Evolutionary conservation across 1,139 yeast genomes (phyloP).

Genomic region (Pichia sp.): DNA sequence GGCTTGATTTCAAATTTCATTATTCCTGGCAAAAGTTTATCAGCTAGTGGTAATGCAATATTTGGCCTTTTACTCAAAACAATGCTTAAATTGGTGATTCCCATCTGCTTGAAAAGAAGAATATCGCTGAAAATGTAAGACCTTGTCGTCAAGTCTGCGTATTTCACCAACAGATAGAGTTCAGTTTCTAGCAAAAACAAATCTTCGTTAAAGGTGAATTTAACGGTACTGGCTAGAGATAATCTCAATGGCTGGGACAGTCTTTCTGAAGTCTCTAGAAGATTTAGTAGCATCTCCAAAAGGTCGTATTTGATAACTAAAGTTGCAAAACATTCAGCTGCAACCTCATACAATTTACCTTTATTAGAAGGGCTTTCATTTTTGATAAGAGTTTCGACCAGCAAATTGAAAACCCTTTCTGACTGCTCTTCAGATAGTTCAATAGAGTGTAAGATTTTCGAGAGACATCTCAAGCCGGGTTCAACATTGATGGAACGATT

Average conservation of each 20-base stretch:
- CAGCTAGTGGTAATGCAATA: conserved; percentile 39
- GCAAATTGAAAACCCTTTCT: conserved; percentile 16
- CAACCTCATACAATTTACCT: conserved; percentile 19
- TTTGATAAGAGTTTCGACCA: conserved; percentile 3
- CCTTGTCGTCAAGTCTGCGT: conserved; percentile 16
- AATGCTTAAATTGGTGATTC: conserved; percentile 51
- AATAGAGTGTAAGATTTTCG: conserved; percentile 28
- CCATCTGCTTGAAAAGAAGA: conserved; percentile 42
- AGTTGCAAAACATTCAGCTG: conserved; percentile 29
- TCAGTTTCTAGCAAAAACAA: conserved; percentile 8
- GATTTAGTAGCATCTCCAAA: conserved; percentile 8
- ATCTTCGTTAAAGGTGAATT: conserved; percentile 16
- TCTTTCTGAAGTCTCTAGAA: conserved; percentile 4
- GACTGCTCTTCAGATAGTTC: conserved; percentile 16
- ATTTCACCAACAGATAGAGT: conserved; percentile 12
- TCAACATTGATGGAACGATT: conserved; percentile 4
- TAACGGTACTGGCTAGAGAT: conserved; percentile 18
- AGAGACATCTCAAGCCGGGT: conserved; percentile 29
- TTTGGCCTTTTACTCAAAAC: conserved; percentile 53
- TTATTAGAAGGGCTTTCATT: neutral
- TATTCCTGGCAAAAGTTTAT: conserved; percentile 43
- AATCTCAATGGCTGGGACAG: too few species aligned
- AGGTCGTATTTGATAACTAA: conserved; percentile 20
- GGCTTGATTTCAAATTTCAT: conserved; percentile 46
- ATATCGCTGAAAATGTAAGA: conserved; percentile 24